Evolutionary conservation across 768 basidiomycete species (phyloP), one percentile per base, ranked within the genome.

Genomic region (Russula dissimulans): DNA sequence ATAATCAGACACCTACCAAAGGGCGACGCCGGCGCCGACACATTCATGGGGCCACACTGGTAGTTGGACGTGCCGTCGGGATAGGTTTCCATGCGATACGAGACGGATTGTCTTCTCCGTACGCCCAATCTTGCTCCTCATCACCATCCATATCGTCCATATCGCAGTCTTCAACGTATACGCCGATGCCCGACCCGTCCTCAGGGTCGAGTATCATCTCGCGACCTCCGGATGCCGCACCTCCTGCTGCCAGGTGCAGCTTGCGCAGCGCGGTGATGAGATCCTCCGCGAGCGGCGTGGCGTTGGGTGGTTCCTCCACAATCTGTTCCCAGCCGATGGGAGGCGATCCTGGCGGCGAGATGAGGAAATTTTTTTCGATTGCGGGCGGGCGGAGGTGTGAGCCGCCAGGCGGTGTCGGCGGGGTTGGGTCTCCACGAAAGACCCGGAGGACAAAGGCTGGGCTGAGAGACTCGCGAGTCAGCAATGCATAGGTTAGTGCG

Each of bases 331-430:
- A 99, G 3, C 95, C 97, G 1, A 95, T 85, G 0, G 97, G 97
- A 0, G 97, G 97, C 0, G 94, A 97, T 5, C 97, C 97, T 4
- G 97, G 97, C 0, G 97, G 97, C 0, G 97, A 98, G 64, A 99
- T 95, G 49, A 99, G 80, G 74, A 97, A 98, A 74, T 98, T 98
- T 74, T 92, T 92, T 67, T 94, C 89, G 42, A 85, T 66, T 0
- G 79, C 74, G 0, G 95, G 95, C 0, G 94, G 92, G 44, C 78
- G 81, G 39, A 95, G 80, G 67, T 67, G 67, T 34, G 64, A 60
- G 9, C 66, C 66, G 41, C 55, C 63, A 4, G 64, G 63, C 26
- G 45, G 72, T 66, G 61, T 68, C 67, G 54, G 71, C 3, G 86
- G 83, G 60, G 85, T 88, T 17, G 82, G 80, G 65, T 88, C 86